phyloP scores from a whole-genome alignment of 1,139 yeast species.

The Torulaspora globosa region DNA sequence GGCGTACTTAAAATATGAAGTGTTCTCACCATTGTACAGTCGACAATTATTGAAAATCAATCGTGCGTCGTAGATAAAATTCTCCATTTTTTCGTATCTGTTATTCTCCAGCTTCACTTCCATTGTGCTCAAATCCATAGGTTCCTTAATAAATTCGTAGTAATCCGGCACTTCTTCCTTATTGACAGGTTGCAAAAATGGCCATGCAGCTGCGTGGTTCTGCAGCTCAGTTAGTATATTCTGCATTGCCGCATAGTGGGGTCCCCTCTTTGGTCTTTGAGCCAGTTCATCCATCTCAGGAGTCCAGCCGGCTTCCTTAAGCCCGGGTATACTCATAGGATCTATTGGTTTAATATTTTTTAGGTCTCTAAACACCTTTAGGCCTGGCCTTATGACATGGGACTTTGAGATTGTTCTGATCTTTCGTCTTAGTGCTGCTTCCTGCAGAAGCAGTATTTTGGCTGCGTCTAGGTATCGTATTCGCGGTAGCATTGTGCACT shows the following conservation, averaged over 20 bases:
- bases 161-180: conserved; percentile 94
- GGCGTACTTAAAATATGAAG: conserved; percentile 89
- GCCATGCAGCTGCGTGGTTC: conserved; percentile 98
- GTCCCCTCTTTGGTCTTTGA: conserved; percentile 89
- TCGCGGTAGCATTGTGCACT: conserved; percentile 87
- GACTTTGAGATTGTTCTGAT: conserved; percentile 75
- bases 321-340: conserved; percentile 80
- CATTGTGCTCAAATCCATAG: conserved; percentile 98
- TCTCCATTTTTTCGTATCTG: conserved; percentile 85
- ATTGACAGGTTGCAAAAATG: conserved; percentile 89
- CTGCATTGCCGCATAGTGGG: conserved; percentile 92
- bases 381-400: conserved; percentile 77
- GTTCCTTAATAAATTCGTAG: conserved; percentile 92
- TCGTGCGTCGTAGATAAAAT: conserved; percentile 82
- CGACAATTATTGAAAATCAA: conserved; percentile 88
- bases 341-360: conserved; percentile 51
- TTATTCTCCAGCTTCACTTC: conserved; percentile 89
- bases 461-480: conserved; percentile 85
- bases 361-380: conserved; percentile 62
- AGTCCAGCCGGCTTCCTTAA: conserved; percentile 94
- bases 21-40: conserved; percentile 79
- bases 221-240: conserved; percentile 81
- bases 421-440: conserved; percentile 85
- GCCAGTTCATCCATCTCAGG: conserved; percentile 98
- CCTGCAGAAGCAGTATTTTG: conserved; percentile 78